Evolutionary conservation across 345 rosid species (phyloP).

Genomic region (Heritiera fomes): DNA sequence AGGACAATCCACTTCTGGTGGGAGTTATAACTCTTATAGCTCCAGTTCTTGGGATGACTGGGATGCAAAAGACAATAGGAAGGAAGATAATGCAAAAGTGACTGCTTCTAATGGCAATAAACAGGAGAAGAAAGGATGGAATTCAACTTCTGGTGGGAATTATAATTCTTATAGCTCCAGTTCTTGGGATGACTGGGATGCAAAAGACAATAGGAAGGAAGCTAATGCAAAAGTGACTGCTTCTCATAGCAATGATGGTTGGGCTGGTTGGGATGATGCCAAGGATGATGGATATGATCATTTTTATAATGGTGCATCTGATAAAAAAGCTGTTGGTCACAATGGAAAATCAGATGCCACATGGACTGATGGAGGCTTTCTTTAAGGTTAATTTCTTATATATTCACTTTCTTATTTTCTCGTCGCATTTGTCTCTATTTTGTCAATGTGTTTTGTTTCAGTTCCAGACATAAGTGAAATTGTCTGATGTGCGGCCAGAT

Average conservation of each 20-base stretch:
- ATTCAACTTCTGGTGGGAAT: slow-evolving; percentile 54
- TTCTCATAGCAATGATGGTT: slow-evolving; percentile 55
- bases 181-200: slow-evolving; percentile 95
- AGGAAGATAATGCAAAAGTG: slow-evolving; percentile 44
- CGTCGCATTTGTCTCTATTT: background rate
- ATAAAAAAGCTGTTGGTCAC: slow-evolving; percentile 49
- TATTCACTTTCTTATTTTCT: background rate
- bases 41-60: slow-evolving; percentile 88
- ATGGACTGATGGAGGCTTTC: slow-evolving; percentile 95
- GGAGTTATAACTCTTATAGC: slow-evolving; percentile 40
- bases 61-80: slow-evolving; percentile 61
- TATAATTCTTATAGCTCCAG: slow-evolving; percentile 45
- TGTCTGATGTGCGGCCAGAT: slow-evolving; percentile 21
- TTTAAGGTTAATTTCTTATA: slow-evolving; percentile 40
- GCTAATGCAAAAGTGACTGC: slow-evolving; percentile 40
- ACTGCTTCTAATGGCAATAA: slow-evolving; percentile 43
- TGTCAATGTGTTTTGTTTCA: background rate
- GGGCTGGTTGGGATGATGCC: slow-evolving; percentile 95
- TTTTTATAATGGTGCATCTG: slow-evolving; percentile 51
- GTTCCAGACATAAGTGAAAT: background rate
- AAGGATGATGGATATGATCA: slow-evolving; percentile 73
- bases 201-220: slow-evolving; percentile 51
- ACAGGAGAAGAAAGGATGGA: slow-evolving; percentile 56
- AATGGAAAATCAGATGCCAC: slow-evolving; percentile 70
- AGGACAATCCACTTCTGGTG: slow-evolving; percentile 58